Evolutionary conservation across 441 rosid genomes (phyloP).

Genomic region (Pelargonium australe): DNA sequence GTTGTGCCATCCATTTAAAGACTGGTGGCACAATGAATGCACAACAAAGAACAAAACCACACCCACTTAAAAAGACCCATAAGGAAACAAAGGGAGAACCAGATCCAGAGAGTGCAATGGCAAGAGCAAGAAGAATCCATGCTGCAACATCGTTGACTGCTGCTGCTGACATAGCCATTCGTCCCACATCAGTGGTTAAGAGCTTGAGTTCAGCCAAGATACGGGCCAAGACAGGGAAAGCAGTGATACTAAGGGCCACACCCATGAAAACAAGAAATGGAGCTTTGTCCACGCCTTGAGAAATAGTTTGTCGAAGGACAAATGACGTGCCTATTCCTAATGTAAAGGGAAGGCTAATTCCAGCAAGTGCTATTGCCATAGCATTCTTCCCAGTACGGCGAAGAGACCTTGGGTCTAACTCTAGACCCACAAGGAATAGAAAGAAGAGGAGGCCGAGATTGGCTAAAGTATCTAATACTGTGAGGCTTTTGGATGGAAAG

Average conservation of each 20-base stretch:
- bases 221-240: constrained; percentile 53
- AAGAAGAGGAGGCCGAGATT: constrained; percentile 55
- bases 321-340: constrained; percentile 50
- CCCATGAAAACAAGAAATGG: constrained; percentile 60
- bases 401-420: constrained; percentile 38
- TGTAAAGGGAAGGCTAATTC: constrained; percentile 40
- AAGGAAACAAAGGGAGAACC: constrained; percentile 45
- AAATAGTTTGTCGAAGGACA: constrained; percentile 35
- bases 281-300: constrained; percentile 39
- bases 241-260: constrained; percentile 51
- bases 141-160: constrained; percentile 55
- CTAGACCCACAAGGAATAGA: constrained; percentile 51
- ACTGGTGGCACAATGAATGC: constrained; percentile 27
- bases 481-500: constrained; percentile 38
- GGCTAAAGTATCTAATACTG: constrained; percentile 53
- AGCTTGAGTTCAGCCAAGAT: constrained; percentile 57
- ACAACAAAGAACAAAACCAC: constrained; percentile 29
- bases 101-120: constrained; percentile 41
- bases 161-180: constrained; percentile 51
- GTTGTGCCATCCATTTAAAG: constrained; percentile 44
- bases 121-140: constrained; percentile 57
- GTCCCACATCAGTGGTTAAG: constrained; percentile 43
- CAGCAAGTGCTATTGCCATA: constrained; percentile 44
- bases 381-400: constrained; percentile 43
- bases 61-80: constrained; percentile 50